These are phyloP conservation scores for Suillus variegatus DNA, from an alignment of 768 basidiomycete genomes.

Conservation along the genomic window DNA sequence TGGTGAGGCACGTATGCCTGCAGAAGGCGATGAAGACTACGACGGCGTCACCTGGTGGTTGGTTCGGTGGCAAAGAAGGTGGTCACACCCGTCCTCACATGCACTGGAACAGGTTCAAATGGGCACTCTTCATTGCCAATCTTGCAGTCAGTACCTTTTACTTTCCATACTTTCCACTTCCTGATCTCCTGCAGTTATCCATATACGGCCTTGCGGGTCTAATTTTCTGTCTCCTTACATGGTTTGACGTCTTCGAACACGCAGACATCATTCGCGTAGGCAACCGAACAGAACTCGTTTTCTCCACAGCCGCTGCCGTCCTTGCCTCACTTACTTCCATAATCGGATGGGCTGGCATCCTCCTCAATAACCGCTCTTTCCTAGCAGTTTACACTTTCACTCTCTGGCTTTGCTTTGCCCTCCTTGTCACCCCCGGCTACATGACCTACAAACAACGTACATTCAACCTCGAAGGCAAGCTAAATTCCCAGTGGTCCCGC, in stretches of 20 bases:
- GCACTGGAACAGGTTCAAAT: conserved; percentile 86
- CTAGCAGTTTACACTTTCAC: conserved; percentile 72
- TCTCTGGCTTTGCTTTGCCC: conserved; percentile 71
- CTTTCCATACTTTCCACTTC: neutral
- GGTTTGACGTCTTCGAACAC: conserved; percentile 72
- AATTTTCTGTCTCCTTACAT: conserved; percentile 68
- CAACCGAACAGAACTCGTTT: conserved; percentile 64
- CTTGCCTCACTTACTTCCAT: conserved; percentile 64
- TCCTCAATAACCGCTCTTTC: conserved; percentile 84
- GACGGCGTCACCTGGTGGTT: conserved; percentile 41
- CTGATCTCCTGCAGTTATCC: conserved; percentile 43
- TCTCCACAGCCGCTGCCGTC: conserved; percentile 67
- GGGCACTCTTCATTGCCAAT: conserved; percentile 62
- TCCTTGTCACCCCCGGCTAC: conserved; percentile 77
- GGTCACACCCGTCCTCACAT: conserved; percentile 43
- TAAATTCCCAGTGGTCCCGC: conserved; percentile 77
- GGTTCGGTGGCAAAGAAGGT: conserved; percentile 42
- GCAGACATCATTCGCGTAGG: conserved; percentile 75
- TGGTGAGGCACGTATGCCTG: conserved; percentile 55
- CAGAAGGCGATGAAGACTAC: conserved; percentile 55
- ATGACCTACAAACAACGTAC: conserved; percentile 70
- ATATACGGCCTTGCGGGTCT: conserved; percentile 61
- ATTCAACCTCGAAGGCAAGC: conserved; percentile 82
- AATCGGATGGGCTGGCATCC: conserved; percentile 76
- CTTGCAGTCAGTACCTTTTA: neutral